Evolutionary conservation across 148 eudicot species (phyloP), one percentile per base, ranked within the genome.

Genomic region (Oxyria digyna): DNA sequence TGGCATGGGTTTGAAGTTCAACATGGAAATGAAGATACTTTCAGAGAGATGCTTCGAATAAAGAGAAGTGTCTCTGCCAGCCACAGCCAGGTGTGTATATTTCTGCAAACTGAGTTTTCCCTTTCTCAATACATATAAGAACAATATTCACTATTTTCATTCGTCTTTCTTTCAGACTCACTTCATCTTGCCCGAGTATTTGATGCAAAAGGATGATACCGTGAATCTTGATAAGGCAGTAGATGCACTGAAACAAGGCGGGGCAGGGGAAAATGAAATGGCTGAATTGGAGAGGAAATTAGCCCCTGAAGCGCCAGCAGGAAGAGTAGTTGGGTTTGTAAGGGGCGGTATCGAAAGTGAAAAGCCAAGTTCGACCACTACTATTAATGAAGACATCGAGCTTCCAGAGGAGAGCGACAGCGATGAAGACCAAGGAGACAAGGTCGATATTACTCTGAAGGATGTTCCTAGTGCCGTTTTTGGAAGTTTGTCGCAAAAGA

Each of bases 1-100:
- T 90, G 99, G 97, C 86, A 88, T 68, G 92, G 85, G 9, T 94
- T 94, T 74, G 99, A 94, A 78, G 97, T 88, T 59, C 89, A 94
- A 23, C 96, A 90, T 78, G 99, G 99, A 18, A 90, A 94, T 69
- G 92, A 90, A 71, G 99, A 90, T 72, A 94, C 97, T 59, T 94
- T 94, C 74, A 69, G 91, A 50, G 99, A 94, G 67, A 88, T 90
- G 99, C 87, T 87, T 20, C 88, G 97, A 11, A 83, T 90, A 17
- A 94, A 87, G 72, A 77, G 96, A 71, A 94, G 83, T 75, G 90
- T 88, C 50, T 68, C 89, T 80, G 91, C 97, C n/a, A 88, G 89
- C 66, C 87, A 72, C 68, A 94, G 97, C 72, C 97, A 85, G 89
- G 98, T 93, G n/a, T n/a, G n/a, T n/a, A 74, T n/a, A 21, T 27